phyloP scores from a whole-genome alignment of 768 basidiomycete species.

The Agrocybe chaxingu region DNA sequence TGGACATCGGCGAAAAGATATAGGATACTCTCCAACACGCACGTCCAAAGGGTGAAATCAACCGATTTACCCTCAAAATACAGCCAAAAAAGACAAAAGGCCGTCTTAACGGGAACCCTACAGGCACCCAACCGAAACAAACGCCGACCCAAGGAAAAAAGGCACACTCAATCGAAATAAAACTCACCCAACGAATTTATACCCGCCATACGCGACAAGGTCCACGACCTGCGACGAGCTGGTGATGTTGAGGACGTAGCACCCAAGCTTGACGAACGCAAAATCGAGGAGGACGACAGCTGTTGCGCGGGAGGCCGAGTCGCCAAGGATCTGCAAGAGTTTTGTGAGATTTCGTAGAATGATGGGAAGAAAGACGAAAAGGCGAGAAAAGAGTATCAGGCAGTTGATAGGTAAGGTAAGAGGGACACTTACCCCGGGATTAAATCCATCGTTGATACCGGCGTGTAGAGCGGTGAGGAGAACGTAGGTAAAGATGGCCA shows the following conservation, averaged over 20 bases:
- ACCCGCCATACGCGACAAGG: conserved; percentile 86
- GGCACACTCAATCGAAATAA: too few relatives aligned
- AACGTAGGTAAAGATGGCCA: conserved; percentile 96
- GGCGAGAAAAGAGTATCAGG: background rate
- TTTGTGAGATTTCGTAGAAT: background rate
- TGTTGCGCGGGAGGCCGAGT: conserved; percentile 80
- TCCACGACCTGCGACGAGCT: conserved; percentile 71
- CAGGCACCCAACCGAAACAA: too few relatives aligned
- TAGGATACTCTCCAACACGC: too few relatives aligned
- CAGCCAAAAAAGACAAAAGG: too few relatives aligned
- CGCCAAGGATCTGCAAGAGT: conserved; percentile 61
- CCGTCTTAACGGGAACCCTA: too few relatives aligned
- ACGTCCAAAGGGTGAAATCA: too few relatives aligned
- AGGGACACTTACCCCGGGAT: conserved; percentile 54
- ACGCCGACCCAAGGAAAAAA: too few relatives aligned
- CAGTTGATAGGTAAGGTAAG: background rate
- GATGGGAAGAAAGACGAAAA: background rate
- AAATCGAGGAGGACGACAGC: conserved; percentile 88
- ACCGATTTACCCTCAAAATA: too few relatives aligned
- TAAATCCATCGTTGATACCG: conserved; percentile 79
- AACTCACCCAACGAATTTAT: too few relatives aligned
- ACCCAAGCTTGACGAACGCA: conserved; percentile 83
- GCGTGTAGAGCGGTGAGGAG: conserved; percentile 83
- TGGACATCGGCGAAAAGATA: too few relatives aligned
- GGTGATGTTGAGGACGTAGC: conserved; percentile 88